phyloP scores from a whole-genome alignment of 495 filamentous ascomycete genomes.

The Trichoderma gamsii region DNA sequence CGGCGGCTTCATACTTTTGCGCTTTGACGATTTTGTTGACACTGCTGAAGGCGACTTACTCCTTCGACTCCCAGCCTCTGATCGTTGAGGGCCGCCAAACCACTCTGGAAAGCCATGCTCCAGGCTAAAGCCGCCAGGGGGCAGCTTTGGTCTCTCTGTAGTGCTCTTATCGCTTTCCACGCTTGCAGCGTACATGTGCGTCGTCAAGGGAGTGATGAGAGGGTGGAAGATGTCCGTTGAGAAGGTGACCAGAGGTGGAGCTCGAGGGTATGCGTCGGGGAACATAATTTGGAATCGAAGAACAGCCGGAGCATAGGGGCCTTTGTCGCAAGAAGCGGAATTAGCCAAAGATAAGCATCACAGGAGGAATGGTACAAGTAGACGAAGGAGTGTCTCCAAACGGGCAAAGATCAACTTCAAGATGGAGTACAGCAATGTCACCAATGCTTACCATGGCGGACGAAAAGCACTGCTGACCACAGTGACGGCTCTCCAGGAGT shows the following conservation, averaged over 20 bases:
- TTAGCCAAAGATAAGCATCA: background rate
- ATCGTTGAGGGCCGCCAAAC: constrained; percentile 53
- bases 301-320: constrained; percentile 81
- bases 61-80: constrained; percentile 9
- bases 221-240: constrained; percentile 91
- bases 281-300: constrained; percentile 88
- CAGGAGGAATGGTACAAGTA: background rate
- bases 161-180: constrained; percentile 67
- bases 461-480: constrained; percentile 87
- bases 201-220: constrained; percentile 80
- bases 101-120: constrained; percentile 85
- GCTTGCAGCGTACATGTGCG: constrained; percentile 79
- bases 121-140: constrained; percentile 81
- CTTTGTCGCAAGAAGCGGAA: constrained; percentile 42
- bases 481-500: constrained; percentile 71
- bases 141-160: constrained; percentile 70
- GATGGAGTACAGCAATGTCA: constrained; percentile 8
- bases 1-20: background rate
- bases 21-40: background rate
- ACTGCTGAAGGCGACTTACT: background rate
- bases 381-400: background rate
- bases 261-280: constrained; percentile 68
- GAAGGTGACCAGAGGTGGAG: constrained; percentile 81
- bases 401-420: background rate
- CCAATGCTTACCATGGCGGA: constrained; percentile 63